A percentile compares a stretch with the other conserved stretches of the same genome.
phyloP scores from a whole-genome alignment of 2,329 filamentous ascomycete species.

The Penicillium sp. region DNA sequence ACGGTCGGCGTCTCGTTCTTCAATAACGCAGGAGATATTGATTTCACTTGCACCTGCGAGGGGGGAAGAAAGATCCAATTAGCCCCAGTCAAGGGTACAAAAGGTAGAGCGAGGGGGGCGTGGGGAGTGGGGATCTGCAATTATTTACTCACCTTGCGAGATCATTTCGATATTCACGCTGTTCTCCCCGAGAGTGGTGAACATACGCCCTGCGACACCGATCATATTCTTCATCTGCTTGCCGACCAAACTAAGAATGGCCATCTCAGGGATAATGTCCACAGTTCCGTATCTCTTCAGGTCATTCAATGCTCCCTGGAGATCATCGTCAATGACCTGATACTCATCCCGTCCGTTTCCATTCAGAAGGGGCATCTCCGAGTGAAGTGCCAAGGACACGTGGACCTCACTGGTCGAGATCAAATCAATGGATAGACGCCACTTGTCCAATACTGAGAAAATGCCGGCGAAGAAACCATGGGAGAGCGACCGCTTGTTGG shows the following conservation, averaged over 20 bases:
- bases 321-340: conserved; percentile 60
- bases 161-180: conserved; percentile 99
- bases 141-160: conserved; percentile 70
- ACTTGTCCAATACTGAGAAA: conserved; percentile 83
- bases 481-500: conserved; percentile 91
- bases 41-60: conserved; percentile 87
- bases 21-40: conserved; percentile 97
- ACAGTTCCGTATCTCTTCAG: conserved; percentile 81
- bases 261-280: conserved; percentile 87
- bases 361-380: conserved; percentile 58
- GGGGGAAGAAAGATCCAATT: conserved; percentile 12
- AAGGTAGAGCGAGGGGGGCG: conserved; percentile 1
- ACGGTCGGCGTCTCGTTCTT: conserved; percentile 82
- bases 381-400: conserved; percentile 94
- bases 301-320: conserved; percentile 65
- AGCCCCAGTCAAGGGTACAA: conserved; percentile 11
- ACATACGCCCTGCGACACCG: conserved; percentile 91
- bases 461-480: conserved; percentile 95
- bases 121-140: conserved; percentile 8
- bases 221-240: conserved; percentile 98
- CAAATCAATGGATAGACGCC: conserved; percentile 86
- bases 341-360: conserved; percentile 48
- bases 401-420: conserved; percentile 97
- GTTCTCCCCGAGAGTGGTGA: conserved; percentile 87
- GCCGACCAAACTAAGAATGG: conserved; percentile 90